Conservation (phyloP, 1,284 basidiomycete genomes). For the Leccinum pachyderme region DNA sequence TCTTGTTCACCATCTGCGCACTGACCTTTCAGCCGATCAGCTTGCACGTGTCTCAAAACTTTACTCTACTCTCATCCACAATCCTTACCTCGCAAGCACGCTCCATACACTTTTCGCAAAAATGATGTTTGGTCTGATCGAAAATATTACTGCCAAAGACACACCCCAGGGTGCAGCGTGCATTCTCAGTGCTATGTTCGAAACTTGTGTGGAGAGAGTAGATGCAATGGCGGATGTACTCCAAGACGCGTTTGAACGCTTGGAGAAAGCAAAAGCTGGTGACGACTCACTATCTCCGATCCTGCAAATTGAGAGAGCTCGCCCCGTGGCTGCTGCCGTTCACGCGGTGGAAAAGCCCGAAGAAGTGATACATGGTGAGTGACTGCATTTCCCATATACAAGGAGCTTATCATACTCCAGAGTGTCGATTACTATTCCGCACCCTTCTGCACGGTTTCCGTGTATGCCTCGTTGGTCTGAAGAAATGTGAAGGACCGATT, state of each 20-base stretch:
- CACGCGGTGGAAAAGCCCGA: slow-evolving; percentile 79
- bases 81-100: slow-evolving; percentile 77
- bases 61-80: slow-evolving; percentile 89
- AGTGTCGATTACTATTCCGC: slow-evolving; percentile 84
- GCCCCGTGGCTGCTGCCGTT: slow-evolving; percentile 73
- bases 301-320: slow-evolving; percentile 71
- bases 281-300: slow-evolving; percentile 45
- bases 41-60: slow-evolving; percentile 81
- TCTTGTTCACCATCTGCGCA: slow-evolving; percentile 88
- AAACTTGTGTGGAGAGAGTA: slow-evolving; percentile 85
- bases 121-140: slow-evolving; percentile 88
- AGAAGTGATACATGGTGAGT: slow-evolving; percentile 66
- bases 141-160: slow-evolving; percentile 78
- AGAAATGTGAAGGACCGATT: slow-evolving; percentile 74
- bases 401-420: slow-evolving; percentile 39
- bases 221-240: slow-evolving; percentile 76
- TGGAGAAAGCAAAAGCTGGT: slow-evolving; percentile 51
- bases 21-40: slow-evolving; percentile 80
- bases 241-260: slow-evolving; percentile 49
- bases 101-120: slow-evolving; percentile 94
- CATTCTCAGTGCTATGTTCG: slow-evolving; percentile 75
- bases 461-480: slow-evolving; percentile 75
- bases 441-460: slow-evolving; percentile 91
- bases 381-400: background rate
- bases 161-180: slow-evolving; percentile 64